Base-by-base conservation (phyloP, 768 basidiomycete species). In the Russula olivacea region DNA sequence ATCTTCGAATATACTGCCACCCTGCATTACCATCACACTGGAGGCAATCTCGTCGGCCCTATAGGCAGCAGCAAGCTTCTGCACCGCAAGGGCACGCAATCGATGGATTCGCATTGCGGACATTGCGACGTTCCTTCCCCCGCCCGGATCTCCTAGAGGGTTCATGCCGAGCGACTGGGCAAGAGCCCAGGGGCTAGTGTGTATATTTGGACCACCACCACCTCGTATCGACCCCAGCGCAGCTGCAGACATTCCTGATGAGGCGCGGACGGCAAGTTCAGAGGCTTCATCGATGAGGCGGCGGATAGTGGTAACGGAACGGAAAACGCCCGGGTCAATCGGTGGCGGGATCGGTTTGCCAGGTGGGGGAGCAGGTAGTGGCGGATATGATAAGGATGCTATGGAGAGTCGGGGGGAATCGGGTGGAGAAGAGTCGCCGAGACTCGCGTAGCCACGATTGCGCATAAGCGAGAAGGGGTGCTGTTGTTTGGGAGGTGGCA, bases 1-100 rank as follows among this genome's bases (percentile, higher is more conserved):
- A 68, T 95, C 93, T 68, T 95, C 93, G 69, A 95, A 90, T 3
- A 93, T 89, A 65, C 87, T 92, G 5, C 93, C 91, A 41, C 91
- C 91, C 71, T 95, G 93, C 93, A 95, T 95, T 36, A 95, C 85
- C 87, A 94, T 91, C 30, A 95, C 93, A 70, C 89, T 92, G 0
- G 90, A 89, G 1, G 93, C 93, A 69, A 95, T 91, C 72, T 95
- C 93, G 71, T 95, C 93, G 12, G 84, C 80, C 71, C 86, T 85
- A 70, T 95, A 95, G 5, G 93, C 93, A 25, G 86, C 82, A 0
- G 92, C 90, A 45, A 94, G 77, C 72, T 91, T 92, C 74, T 92
- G 88, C 21, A 95, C 90, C 0, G 93, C 92, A 32, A 93, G 79
- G 0, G 83, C 87, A 38, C 93, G 77, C 49, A 95, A 74, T 55